Conservation (phyloP, 345 rosid genomes). For the Arabidopsis thaliana region TAIR10.1 NC_003075.7:17784001-17784500, state of each 20-base stretch:
- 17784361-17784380: slow-evolving; percentile 30
- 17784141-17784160: slow-evolving; percentile 14
- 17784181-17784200: not conserved
- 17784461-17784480: slow-evolving; percentile 34
- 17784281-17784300: not conserved
- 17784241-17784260: not conserved
- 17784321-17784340: not conserved
- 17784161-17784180: slow-evolving; percentile 33
- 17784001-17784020: not conserved
- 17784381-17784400: not conserved
- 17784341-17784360: slow-evolving; percentile 9
- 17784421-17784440: slow-evolving; percentile 25
- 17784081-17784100: slow-evolving; percentile 25
- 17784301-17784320: not conserved
- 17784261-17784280: not conserved
- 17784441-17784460: slow-evolving; percentile 29
- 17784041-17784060: not conserved
- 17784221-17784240: not conserved
- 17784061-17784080: slow-evolving; percentile 24
- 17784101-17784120: slow-evolving; percentile 29
- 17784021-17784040: not conserved
- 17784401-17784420: slow-evolving; percentile 13
- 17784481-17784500: slow-evolving; percentile 26
- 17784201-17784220: slow-evolving; percentile 10
- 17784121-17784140: slow-evolving; percentile 33